A percentile compares a stretch with the other conserved stretches of the same genome.
Evolutionary conservation across 208 protist species (phyloP).

Genomic region (Wallacemonas collosoma): DNA sequence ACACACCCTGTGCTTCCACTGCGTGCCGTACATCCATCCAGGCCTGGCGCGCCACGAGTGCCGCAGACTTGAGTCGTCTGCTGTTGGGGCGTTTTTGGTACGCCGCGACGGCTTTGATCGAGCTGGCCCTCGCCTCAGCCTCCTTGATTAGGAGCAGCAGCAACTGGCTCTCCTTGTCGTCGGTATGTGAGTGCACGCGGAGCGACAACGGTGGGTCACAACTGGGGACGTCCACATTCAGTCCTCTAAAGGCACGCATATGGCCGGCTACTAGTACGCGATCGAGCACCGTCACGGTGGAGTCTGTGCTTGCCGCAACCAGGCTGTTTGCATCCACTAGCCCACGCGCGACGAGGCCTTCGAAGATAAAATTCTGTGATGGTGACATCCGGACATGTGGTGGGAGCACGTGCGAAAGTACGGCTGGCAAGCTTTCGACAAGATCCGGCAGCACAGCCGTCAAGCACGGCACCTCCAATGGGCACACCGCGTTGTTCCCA

Average conservation of each 20-base stretch:
- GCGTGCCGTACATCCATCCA: not conserved
- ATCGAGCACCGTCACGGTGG: constrained; percentile 25
- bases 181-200: not conserved
- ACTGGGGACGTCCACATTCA: not conserved
- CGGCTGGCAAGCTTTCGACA: constrained; percentile 17
- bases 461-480: constrained; percentile 12
- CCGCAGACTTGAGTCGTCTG: constrained; percentile 1
- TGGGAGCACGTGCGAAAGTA: constrained; percentile 29
- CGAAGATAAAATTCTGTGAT: constrained; percentile 38
- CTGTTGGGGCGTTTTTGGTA: constrained; percentile 4
- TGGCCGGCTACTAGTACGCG: constrained; percentile 26
- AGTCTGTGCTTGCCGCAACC: not conserved
- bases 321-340: constrained; percentile 12
- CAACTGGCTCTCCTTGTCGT: constrained; percentile 2
- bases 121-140: constrained; percentile 2
- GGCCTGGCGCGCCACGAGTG: not conserved
- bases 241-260: constrained; percentile 10
- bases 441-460: constrained; percentile 24
- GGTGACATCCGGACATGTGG: constrained; percentile 21
- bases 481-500: not conserved
- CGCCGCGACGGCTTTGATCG: not conserved
- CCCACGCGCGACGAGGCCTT: constrained; percentile 31
- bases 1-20: not conserved
- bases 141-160: constrained; percentile 21
- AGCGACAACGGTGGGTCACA: constrained; percentile 18